phyloP scores from a whole-genome alignment of 257 asterid genomes.

The Nyctanthes arbortristis region DNA sequence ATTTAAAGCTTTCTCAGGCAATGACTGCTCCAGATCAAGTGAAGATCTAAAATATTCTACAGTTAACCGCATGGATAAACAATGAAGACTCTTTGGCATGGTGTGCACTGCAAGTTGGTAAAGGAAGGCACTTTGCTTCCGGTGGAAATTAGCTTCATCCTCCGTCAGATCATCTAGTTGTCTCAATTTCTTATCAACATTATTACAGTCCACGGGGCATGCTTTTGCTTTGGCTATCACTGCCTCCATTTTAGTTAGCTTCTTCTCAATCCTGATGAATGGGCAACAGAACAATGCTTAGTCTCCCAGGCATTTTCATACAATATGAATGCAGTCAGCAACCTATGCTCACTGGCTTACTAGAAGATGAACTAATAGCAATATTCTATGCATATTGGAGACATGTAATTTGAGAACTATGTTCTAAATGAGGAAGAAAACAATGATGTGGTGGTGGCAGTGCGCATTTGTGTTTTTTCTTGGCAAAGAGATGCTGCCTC shows the following conservation, averaged over 20 bases:
- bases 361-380: slow-evolving; percentile 8
- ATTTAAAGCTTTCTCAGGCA: slow-evolving; percentile 56
- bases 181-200: slow-evolving; percentile 96
- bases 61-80: slow-evolving; percentile 89
- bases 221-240: slow-evolving; percentile 70
- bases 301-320: slow-evolving; percentile 11
- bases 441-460: too few species aligned
- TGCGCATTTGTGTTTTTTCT: too few species aligned
- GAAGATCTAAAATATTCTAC: slow-evolving; percentile 84
- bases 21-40: slow-evolving; percentile 48
- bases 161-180: slow-evolving; percentile 91
- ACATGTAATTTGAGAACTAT: slow-evolving; percentile 2
- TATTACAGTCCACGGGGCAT: slow-evolving; percentile 79
- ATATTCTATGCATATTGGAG: neutral
- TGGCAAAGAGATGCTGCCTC: too few species aligned
- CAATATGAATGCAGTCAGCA: slow-evolving; percentile 8
- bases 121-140: slow-evolving; percentile 97
- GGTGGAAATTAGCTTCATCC: slow-evolving; percentile 94
- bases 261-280: slow-evolving; percentile 60
- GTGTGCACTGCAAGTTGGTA: slow-evolving; percentile 96
- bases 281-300: slow-evolving; percentile 22
- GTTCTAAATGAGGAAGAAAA: neutral
- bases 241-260: slow-evolving; percentile 73
- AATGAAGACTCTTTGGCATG: slow-evolving; percentile 95
- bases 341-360: slow-evolving; percentile 4